These are phyloP conservation scores for Casuarina glauca DNA, from an alignment of 306 rosid genomes.

Conservation along the genomic window DNA sequence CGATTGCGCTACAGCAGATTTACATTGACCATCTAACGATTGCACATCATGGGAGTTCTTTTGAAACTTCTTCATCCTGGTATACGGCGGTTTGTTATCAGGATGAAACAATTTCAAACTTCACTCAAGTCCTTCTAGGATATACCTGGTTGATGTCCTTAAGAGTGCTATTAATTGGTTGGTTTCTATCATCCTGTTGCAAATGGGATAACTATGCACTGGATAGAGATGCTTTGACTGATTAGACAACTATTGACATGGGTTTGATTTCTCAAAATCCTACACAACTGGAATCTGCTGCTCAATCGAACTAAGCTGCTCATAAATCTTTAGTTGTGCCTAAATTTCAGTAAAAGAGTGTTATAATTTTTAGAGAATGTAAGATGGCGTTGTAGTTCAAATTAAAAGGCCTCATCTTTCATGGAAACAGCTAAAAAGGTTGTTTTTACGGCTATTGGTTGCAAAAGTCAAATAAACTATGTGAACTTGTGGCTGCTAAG, in stretches of 20 bases:
- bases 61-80: neutral
- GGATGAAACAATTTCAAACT: neutral
- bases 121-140: neutral
- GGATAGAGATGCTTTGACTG: constrained; percentile 21
- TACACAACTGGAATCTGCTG: neutral
- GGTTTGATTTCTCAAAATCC: neutral
- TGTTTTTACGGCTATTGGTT: neutral
- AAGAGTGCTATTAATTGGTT: constrained; percentile 13
- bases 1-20: neutral
- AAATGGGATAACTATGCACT: constrained; percentile 1
- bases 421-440: neutral
- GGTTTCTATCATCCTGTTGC: constrained; percentile 4
- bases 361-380: neutral
- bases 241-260: neutral
- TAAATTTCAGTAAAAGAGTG: neutral
- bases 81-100: neutral
- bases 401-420: neutral
- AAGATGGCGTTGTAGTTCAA: neutral
- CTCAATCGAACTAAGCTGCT: neutral
- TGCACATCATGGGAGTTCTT: neutral
- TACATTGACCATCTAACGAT: neutral
- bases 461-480: neutral
- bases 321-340: neutral
- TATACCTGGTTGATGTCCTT: neutral
- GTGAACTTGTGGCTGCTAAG: neutral